A percentile compares a stretch with the other conserved stretches of the same genome.
Conservation (phyloP, 495 filamentous ascomycete species). For the Elasticomyces elasticus region DNA sequence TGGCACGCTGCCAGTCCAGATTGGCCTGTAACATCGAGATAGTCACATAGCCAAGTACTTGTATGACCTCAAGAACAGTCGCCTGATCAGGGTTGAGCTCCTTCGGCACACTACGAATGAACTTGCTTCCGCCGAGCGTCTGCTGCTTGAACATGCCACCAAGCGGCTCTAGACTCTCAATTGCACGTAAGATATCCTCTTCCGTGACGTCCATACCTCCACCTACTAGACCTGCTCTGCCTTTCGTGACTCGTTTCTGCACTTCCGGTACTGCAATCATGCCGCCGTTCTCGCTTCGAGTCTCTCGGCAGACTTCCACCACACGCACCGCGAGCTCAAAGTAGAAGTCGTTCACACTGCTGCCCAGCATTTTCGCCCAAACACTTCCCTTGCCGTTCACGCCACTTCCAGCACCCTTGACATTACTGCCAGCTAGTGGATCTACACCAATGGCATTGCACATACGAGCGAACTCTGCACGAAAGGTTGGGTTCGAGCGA, state of each 20-base stretch:
- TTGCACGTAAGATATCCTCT: slow-evolving; percentile 85
- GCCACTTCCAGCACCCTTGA: slow-evolving; percentile 33
- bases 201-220: slow-evolving; percentile 66
- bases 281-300: slow-evolving; percentile 84
- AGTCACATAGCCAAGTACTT: slow-evolving; percentile 77
- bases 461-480: slow-evolving; percentile 96
- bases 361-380: slow-evolving; percentile 86
- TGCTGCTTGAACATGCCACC: slow-evolving; percentile 79
- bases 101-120: slow-evolving; percentile 89
- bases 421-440: slow-evolving; percentile 66
- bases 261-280: slow-evolving; percentile 79
- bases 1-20: slow-evolving; percentile 70
- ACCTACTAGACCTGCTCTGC: slow-evolving; percentile 39
- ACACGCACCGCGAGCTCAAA: slow-evolving; percentile 91
- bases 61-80: slow-evolving; percentile 78
- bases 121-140: slow-evolving; percentile 67
- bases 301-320: slow-evolving; percentile 83
- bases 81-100: slow-evolving; percentile 94
- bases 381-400: slow-evolving; percentile 44
- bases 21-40: slow-evolving; percentile 90
- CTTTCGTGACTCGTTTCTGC: slow-evolving; percentile 58
- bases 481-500: slow-evolving; percentile 85
- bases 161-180: slow-evolving; percentile 76
- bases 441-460: slow-evolving; percentile 95
- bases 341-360: slow-evolving; percentile 94